These are phyloP conservation scores for Pholiota molesta DNA, from an alignment of 768 basidiomycete genomes.

Conservation along the genomic window DNA sequence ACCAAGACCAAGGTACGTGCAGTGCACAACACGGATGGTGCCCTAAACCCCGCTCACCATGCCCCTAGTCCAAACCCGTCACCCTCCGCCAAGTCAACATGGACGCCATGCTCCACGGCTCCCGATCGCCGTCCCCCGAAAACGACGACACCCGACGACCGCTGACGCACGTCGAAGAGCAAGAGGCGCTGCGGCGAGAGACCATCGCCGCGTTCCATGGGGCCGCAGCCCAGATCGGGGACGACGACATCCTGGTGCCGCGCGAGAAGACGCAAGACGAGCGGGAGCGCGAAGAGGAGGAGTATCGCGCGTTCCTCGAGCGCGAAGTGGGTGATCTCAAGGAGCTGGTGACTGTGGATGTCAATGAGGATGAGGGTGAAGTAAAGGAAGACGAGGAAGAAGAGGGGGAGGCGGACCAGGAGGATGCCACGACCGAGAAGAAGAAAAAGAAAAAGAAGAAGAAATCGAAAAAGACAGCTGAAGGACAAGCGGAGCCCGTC, in stretches of 20 bases:
- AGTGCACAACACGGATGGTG: background rate
- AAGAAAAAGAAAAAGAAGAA: constrained; percentile 35
- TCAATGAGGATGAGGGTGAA: constrained; percentile 26
- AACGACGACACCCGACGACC: constrained; percentile 32
- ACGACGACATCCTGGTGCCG: constrained; percentile 68
- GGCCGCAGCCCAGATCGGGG: constrained; percentile 39
- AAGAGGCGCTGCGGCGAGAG: constrained; percentile 72
- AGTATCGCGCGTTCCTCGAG: constrained; percentile 82
- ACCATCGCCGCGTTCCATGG: constrained; percentile 83
- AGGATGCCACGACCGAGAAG: constrained; percentile 49
- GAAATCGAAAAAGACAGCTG: constrained; percentile 29
- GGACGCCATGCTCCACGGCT: constrained; percentile 57
- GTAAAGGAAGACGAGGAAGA: constrained; percentile 20
- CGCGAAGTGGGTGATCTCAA: constrained; percentile 81
- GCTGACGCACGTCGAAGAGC: constrained; percentile 80
- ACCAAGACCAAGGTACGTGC: constrained; percentile 54
- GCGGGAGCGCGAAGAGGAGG: constrained; percentile 75
- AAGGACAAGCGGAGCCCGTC: background rate
- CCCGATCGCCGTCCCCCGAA: constrained; percentile 61
- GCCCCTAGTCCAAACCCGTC: constrained; percentile 63
- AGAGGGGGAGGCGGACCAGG: constrained; percentile 26
- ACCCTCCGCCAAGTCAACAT: constrained; percentile 77
- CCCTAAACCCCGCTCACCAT: background rate
- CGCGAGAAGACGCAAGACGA: constrained; percentile 83
- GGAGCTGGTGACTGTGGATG: constrained; percentile 64